These are phyloP conservation scores for Wilcoxina mikolae DNA, from an alignment of 495 filamentous ascomycete genomes.

Conservation along the genomic window DNA sequence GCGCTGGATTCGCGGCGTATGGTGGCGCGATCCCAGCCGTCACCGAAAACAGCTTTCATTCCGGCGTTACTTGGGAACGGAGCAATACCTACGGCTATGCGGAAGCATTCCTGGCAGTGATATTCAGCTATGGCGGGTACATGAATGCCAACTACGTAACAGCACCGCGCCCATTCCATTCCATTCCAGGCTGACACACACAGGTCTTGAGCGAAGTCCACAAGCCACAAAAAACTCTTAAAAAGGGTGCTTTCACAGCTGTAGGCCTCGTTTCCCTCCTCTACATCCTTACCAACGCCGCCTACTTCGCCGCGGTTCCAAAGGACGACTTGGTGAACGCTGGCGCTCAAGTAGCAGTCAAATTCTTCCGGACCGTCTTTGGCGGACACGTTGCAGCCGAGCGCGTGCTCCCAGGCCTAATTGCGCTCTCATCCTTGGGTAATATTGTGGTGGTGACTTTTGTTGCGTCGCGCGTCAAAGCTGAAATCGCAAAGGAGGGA, in stretches of 20 bases:
- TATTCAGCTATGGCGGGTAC: conserved; percentile 32
- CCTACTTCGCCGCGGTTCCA: conserved; percentile 30
- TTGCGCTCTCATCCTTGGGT: conserved; percentile 37
- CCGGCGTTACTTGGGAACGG: conserved; percentile 19
- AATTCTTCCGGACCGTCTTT: conserved; percentile 13
- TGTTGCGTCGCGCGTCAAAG: conserved; percentile 38
- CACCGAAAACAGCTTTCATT: conserved; percentile 18
- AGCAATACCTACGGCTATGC: conserved; percentile 26
- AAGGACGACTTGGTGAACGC: neutral
- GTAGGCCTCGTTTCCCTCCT: conserved; percentile 29
- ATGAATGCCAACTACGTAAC: conserved; percentile 35
- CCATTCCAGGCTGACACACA: neutral
- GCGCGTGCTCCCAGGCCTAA: conserved; percentile 31
- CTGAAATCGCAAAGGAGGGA: conserved; percentile 41
- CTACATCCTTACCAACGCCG: conserved; percentile 35
- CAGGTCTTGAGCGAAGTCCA: conserved; percentile 28
- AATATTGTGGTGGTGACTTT: conserved; percentile 40
- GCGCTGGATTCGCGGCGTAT: conserved; percentile 29
- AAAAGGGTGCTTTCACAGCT: conserved; percentile 28
- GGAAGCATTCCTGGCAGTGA: conserved; percentile 28
- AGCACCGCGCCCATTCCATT: neutral
- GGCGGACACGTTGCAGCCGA: neutral
- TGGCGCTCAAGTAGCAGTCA: conserved; percentile 2
- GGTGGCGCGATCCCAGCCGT: conserved; percentile 11
- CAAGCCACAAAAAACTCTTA: conserved; percentile 32